Base-by-base conservation (phyloP, 108 stramenopile species). In the Cylindrotheca closterium region DNA sequence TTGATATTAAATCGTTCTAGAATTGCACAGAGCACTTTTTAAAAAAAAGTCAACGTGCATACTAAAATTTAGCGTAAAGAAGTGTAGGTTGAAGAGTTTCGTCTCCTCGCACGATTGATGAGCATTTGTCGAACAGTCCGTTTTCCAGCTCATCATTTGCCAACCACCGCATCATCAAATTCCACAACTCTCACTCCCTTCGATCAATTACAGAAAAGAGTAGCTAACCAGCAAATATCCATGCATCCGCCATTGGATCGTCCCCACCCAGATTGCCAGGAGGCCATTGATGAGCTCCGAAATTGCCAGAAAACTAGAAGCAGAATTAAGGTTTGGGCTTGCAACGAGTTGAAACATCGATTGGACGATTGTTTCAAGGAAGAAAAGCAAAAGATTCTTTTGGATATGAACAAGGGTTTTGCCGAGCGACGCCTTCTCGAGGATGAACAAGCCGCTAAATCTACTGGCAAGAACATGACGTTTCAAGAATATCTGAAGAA, bases 241-340 rank as follows among this genome's bases (percentile, higher is more conserved):
- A 96, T 96, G 96, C 96, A 96, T 68, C 96, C 96, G 4, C 96
- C 96, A 26, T 75, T 96, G 54, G 88, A 92, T 68, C 74, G 96
- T 31, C 96, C 96, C 4, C 96, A 96, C 62, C 96, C 96, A 12
- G 80, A 89, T 48, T 96, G 96, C 65, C 82, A 91, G 61, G 49
- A 71, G 15, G 78, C 79, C 51, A 92, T 96, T 45, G 63, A 82
- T 17, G 78, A 63, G n/a, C 79, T 96, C 15, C 79, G 83, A 34
- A 24, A 78, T 37, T 96, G 96, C 55, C 96, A 96, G 58, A 78
- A 69, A 5, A 78, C 86, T 17, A 73, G 72, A 22, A 81, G 79
- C 19, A 77, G 79, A 51, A 60, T 82, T 22, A 91, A 90, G 53
- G 86, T 89, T 37, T 92, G 93, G 81, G 90, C 82, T 3, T 96